A percentile compares a stretch with the other conserved stretches of the same genome.
These are phyloP conservation scores for Hypoxylon sp. DNA, from an alignment of 2,329 filamentous ascomycete species.

Conservation along the genomic window DNA sequence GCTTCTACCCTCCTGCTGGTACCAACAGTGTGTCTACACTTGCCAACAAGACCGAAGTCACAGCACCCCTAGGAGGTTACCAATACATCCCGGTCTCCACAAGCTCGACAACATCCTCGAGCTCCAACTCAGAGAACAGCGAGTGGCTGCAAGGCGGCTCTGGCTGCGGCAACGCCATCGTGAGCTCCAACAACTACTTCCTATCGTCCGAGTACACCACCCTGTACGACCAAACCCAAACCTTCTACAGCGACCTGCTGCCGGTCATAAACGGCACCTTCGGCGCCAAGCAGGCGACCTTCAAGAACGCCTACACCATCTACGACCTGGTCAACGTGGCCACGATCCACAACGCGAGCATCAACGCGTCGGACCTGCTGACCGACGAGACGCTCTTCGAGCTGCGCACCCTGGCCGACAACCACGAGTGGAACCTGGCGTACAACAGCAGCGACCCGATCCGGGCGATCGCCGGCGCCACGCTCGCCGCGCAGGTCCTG, in stretches of 20 bases:
- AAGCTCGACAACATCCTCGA: slow-evolving; percentile 62
- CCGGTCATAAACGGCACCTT: slow-evolving; percentile 66
- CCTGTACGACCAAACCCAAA: slow-evolving; percentile 60
- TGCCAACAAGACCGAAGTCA: slow-evolving; percentile 72
- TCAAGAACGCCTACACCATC: slow-evolving; percentile 69
- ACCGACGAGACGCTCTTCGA: slow-evolving; percentile 66
- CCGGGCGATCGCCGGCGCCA: slow-evolving; percentile 65
- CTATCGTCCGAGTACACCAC: slow-evolving; percentile 55
- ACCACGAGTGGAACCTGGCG: slow-evolving; percentile 82
- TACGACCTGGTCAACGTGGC: slow-evolving; percentile 69
- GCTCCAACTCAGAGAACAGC: slow-evolving; percentile 62
- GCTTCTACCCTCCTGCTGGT: slow-evolving; percentile 82
- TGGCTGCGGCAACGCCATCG: slow-evolving; percentile 63
- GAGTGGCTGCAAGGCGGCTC: slow-evolving; percentile 68
- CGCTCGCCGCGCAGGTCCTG: slow-evolving; percentile 65
- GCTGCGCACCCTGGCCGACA: slow-evolving; percentile 77
- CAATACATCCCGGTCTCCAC: slow-evolving; percentile 81
- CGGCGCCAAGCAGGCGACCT: slow-evolving; percentile 54
- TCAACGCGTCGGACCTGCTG: slow-evolving; percentile 67
- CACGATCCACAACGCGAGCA: slow-evolving; percentile 66
- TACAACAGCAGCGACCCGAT: slow-evolving; percentile 78
- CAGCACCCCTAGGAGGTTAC: slow-evolving; percentile 78
- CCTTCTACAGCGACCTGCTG: slow-evolving; percentile 65
- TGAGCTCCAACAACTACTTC: slow-evolving; percentile 65
- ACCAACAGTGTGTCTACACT: slow-evolving; percentile 65